Percentiles rank a stretch among this genome's conserved stretches.
These are phyloP conservation scores for Plasmodium adleri DNA, from an alignment of 169 alveolate genomes.

Conservation along the genomic window DNA sequence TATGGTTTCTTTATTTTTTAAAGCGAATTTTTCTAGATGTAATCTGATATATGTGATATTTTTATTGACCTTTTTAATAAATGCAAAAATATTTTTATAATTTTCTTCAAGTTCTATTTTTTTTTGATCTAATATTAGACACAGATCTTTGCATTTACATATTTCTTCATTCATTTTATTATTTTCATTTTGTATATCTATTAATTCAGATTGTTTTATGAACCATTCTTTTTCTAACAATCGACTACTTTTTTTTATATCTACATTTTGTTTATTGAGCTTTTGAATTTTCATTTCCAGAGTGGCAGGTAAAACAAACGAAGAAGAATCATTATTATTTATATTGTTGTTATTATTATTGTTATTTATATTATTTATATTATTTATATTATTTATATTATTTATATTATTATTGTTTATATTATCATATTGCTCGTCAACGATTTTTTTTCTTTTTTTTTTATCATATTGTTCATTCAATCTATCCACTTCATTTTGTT, in stretches of 20 bases:
- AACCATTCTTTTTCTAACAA: slow-evolving; percentile 72
- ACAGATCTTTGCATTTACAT: slow-evolving; percentile 31
- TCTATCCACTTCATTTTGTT: slow-evolving; percentile 66
- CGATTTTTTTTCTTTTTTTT: slow-evolving; percentile 42
- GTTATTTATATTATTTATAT: slow-evolving; percentile 23
- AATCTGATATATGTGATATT: slow-evolving; percentile 51
- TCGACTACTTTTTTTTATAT: slow-evolving; percentile 42
- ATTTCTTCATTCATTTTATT: slow-evolving; percentile 55
- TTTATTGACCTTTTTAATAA: slow-evolving; percentile 50
- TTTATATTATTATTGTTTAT: too few species aligned
- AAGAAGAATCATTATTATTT: neutral
- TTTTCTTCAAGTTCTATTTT: slow-evolving; percentile 72
- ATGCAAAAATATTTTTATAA: slow-evolving; percentile 5
- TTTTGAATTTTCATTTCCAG: slow-evolving; percentile 64
- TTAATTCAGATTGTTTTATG: slow-evolving; percentile 57
- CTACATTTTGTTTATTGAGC: slow-evolving; percentile 33
- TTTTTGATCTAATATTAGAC: slow-evolving; percentile 55
- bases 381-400: neutral
- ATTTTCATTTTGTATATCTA: slow-evolving; percentile 75
- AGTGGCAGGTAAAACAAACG: slow-evolving; percentile 12
- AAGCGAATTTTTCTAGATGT: slow-evolving; percentile 63
- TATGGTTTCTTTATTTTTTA: slow-evolving; percentile 52
- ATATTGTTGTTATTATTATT: slow-evolving; percentile 8
- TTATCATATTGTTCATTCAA: slow-evolving; percentile 61
- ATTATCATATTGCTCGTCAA: neutral